Base-by-base conservation (phyloP, 495 filamentous ascomycete species). In the Penicillium steckii region DNA sequence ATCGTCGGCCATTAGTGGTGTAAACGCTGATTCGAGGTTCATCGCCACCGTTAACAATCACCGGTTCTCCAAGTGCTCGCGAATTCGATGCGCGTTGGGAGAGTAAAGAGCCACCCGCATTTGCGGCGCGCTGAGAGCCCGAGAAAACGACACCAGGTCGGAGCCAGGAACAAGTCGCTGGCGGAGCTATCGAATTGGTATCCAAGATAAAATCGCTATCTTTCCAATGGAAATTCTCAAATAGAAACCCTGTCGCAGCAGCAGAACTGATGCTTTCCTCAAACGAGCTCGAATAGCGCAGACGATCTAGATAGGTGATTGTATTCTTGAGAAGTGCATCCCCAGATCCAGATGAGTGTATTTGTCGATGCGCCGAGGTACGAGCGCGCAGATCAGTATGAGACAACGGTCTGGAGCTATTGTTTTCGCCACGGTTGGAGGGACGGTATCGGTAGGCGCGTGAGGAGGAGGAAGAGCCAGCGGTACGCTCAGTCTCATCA, bases 121-220 rank as follows among this genome's bases (percentile, higher is more conserved):
- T 69, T 12, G 70, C 70, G 13, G 74, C 74, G 38, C 68, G 79
- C 58, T 90, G 86, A 3, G 71, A 81, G 12, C 86, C 86, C 8
- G 76, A 75, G 52, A 89, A 85, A 1, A 85, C 74, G 50, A 82
- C 74, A 8, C 87, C 87, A 15, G 82, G 74, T 47, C 78, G 76
- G 13, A 90, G 74, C 83, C 84, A 89, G 24, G 85, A 88, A 56
- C 79, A 85, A 40, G 77, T 57, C 1, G 84, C 66, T 10, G 81
- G 80, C 4, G 79, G 78, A 18, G 73, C 67, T 13, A 89, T 73
- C 25, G 65, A 73, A 8, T 64, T 58, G 12, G 78, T 81, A 50
- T 88, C 80, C 3, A 86, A 65, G 10, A 90, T 71, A 45, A 88
- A 83, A 57, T 90, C 86, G 21, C 78, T 74, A 53, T 79, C 71